phyloP scores from a whole-genome alignment of 2,329 filamentous ascomycete genomes.

The Ascomycota sp. region DNA sequence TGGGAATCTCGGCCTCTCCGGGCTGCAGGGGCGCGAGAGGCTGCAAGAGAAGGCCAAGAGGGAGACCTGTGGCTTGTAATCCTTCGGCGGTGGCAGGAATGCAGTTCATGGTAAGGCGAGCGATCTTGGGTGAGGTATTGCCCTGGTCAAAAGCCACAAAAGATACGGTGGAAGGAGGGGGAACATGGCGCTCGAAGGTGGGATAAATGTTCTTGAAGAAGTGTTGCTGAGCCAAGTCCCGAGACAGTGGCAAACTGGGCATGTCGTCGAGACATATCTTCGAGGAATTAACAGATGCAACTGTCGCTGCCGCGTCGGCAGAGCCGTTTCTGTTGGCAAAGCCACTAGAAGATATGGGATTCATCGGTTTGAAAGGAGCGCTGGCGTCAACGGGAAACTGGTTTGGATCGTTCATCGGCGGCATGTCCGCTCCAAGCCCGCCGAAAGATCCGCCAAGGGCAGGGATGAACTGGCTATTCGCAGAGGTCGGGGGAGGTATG shows the following conservation, averaged over 20 bases:
- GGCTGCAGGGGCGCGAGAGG: slow-evolving; percentile 66
- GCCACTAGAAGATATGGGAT: slow-evolving; percentile 7
- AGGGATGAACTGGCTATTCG: slow-evolving; percentile 21
- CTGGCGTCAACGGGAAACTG: slow-evolving; percentile 43
- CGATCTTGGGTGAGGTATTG: slow-evolving; percentile 87
- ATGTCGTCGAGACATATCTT: slow-evolving; percentile 81
- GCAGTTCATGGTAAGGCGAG: slow-evolving; percentile 79
- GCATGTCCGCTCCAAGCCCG: slow-evolving; percentile 25
- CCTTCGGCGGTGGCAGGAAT: slow-evolving; percentile 72
- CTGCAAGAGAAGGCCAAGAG: slow-evolving; percentile 73
- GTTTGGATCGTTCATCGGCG: slow-evolving; percentile 16
- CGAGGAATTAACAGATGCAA: slow-evolving; percentile 12
- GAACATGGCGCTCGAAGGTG: slow-evolving; percentile 84
- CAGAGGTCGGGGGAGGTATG: slow-evolving; percentile 35
- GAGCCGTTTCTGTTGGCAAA: slow-evolving; percentile 6
- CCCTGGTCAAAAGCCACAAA: slow-evolving; percentile 93
- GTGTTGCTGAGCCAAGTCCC: slow-evolving; percentile 64
- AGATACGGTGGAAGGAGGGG: slow-evolving; percentile 70
- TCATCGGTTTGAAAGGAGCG: slow-evolving; percentile 16
- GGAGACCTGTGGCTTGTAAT: slow-evolving; percentile 59
- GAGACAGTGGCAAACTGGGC: slow-evolving; percentile 69
- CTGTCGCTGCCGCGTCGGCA: slow-evolving; percentile 11
- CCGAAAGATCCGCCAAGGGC: slow-evolving; percentile 13
- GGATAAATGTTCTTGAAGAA: slow-evolving; percentile 80
- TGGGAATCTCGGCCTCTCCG: slow-evolving; percentile 72